Conservation (phyloP, 345 rosid species). For the Rhizophora mangle region DNA sequence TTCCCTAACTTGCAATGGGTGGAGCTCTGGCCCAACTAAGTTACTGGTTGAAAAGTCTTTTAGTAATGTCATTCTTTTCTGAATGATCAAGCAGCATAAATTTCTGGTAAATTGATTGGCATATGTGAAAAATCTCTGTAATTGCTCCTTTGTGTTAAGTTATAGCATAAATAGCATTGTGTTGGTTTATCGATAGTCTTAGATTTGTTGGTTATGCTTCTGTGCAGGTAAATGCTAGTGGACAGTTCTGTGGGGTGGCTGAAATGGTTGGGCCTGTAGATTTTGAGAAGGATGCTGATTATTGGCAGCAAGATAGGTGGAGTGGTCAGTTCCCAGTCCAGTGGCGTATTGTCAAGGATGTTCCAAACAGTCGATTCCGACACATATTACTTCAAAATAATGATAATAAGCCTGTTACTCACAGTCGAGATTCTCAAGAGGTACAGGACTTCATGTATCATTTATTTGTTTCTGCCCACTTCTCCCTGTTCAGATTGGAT, state of each 20-base stretch:
- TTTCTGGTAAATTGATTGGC: too few relatives aligned
- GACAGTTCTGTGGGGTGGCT: conserved; percentile 73
- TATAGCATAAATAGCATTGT: not conserved
- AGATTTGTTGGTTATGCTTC: conserved; percentile 7
- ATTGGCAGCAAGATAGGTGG: conserved; percentile 82
- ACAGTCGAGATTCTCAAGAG: conserved; percentile 79
- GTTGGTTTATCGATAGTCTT: not conserved
- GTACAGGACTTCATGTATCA: conserved; percentile 21
- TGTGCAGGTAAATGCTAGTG: conserved; percentile 71
- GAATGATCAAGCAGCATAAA: too few relatives aligned
- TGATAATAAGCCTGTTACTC: conserved; percentile 76
- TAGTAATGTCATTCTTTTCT: too few relatives aligned
- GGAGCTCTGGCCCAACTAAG: too few relatives aligned
- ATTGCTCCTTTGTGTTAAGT: not conserved
- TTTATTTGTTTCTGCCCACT: not conserved
- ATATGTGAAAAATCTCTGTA: not conserved
- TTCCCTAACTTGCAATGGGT: too few relatives aligned
- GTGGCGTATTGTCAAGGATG: conserved; percentile 73
- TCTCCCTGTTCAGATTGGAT: too few relatives aligned
- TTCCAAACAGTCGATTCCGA: conserved; percentile 60
- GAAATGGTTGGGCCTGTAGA: conserved; percentile 72
- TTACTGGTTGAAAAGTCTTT: too few relatives aligned
- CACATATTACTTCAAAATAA: conserved; percentile 64
- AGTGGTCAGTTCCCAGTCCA: conserved; percentile 75
- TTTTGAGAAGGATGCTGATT: conserved; percentile 62